Evolutionary conservation across 129 eudicot species (phyloP).

Genomic region (Helianthus annuus): HanXRQr2.0-SUNRISE NC_035449.2:69376145-69376644

Average conservation of each 20-base stretch:
- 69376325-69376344: slow-evolving; percentile 10
- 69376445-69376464: not conserved
- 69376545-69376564: slow-evolving; percentile 2
- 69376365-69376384: slow-evolving; percentile 82
- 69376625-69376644: slow-evolving; percentile 13
- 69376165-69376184: slow-evolving; percentile 72
- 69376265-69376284: slow-evolving; percentile 4
- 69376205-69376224: slow-evolving; percentile 83
- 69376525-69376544: not conserved
- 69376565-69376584: not conserved
- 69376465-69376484: not conserved
- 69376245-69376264: slow-evolving; percentile 57
- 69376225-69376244: slow-evolving; percentile 72
- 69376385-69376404: slow-evolving; percentile 95
- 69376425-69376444: slow-evolving; percentile 61
- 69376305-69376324: not conserved
- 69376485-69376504: not conserved
- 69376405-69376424: slow-evolving; percentile 93
- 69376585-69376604: not conserved
- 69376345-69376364: not conserved
- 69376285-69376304: slow-evolving; percentile 12
- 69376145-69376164: slow-evolving; percentile 74
- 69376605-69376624: slow-evolving; percentile 29
- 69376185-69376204: slow-evolving; percentile 82
- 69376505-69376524: not conserved